Evolutionary conservation across 768 basidiomycete genomes (phyloP).

Genomic region (Xanthoconium purpureum): DNA sequence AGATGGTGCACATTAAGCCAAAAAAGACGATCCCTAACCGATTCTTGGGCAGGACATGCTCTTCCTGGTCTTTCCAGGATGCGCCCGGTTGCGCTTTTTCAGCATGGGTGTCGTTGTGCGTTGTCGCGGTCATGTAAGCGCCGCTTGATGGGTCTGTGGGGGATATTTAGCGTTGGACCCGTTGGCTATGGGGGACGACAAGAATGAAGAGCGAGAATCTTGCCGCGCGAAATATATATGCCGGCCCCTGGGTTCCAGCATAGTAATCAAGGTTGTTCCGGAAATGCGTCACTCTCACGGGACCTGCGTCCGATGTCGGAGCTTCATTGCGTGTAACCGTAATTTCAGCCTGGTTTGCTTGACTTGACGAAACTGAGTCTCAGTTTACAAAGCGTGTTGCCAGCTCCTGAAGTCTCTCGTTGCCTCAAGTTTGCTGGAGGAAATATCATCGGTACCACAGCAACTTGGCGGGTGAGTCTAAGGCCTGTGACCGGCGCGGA

Average conservation of each 20-base stretch:
- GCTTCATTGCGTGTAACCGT: neutral
- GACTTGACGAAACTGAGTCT: neutral
- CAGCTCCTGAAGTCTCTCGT: too few relatives aligned
- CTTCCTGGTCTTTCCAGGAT: slow-evolving; percentile 54
- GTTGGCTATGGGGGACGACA: too few relatives aligned
- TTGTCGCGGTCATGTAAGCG: slow-evolving; percentile 10
- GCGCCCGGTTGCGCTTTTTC: slow-evolving; percentile 40
- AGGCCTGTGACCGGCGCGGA: too few relatives aligned
- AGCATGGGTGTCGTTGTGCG: neutral
- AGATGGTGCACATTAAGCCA: slow-evolving; percentile 30
- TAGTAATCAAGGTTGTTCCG: neutral
- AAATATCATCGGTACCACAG: too few relatives aligned
- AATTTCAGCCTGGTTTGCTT: neutral
- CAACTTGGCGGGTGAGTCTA: too few relatives aligned
- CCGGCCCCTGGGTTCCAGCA: too few relatives aligned
- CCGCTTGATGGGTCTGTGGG: too few relatives aligned
- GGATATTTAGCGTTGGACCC: too few relatives aligned
- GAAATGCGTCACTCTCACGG: neutral
- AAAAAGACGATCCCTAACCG: slow-evolving; percentile 25
- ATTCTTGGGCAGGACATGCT: slow-evolving; percentile 48
- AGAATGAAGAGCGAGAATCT: neutral
- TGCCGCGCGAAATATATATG: neutral
- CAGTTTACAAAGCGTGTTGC: too few relatives aligned
- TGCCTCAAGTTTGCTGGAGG: too few relatives aligned
- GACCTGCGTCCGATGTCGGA: neutral